A percentile compares a stretch with the other conserved stretches of the same genome.
phyloP scores from a whole-genome alignment of 2,329 filamentous ascomycete species.

The Phyllosticta citriasiana region DNA sequence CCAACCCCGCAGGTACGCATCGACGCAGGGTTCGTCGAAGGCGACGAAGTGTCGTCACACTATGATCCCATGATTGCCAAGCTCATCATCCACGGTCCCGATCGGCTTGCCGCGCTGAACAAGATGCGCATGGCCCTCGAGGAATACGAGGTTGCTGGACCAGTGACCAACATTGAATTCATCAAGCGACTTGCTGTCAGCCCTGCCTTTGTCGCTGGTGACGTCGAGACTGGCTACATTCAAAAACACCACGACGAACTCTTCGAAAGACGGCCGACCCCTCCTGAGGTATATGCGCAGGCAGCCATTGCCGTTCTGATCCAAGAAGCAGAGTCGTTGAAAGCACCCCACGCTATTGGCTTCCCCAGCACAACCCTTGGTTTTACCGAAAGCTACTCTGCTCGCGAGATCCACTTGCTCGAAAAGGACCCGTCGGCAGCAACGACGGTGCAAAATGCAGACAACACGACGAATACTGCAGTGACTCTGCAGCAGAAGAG shows the following conservation, averaged over 20 bases:
- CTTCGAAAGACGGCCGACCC: slow-evolving; percentile 53
- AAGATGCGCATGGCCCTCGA: slow-evolving; percentile 73
- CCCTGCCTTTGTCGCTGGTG: slow-evolving; percentile 70
- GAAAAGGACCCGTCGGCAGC: slow-evolving; percentile 20
- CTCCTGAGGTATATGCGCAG: slow-evolving; percentile 72
- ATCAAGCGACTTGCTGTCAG: slow-evolving; percentile 78
- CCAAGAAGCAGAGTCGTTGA: slow-evolving; percentile 25
- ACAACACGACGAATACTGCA: slow-evolving; percentile 32
- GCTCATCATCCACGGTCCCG: slow-evolving; percentile 77
- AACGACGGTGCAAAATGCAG: slow-evolving; percentile 22
- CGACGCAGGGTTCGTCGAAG: slow-evolving; percentile 84
- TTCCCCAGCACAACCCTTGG: slow-evolving; percentile 24
- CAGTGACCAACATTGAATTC: slow-evolving; percentile 95
- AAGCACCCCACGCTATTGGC: slow-evolving; percentile 1
- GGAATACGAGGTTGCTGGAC: slow-evolving; percentile 83
- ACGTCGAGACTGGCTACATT: slow-evolving; percentile 95
- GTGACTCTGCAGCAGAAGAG: slow-evolving; percentile 44
- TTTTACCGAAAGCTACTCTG: slow-evolving; percentile 54
- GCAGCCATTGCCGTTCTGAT: slow-evolving; percentile 68
- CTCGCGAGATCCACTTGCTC: slow-evolving; percentile 50
- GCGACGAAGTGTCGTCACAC: slow-evolving; percentile 84
- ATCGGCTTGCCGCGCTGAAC: slow-evolving; percentile 69
- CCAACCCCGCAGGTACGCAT: slow-evolving; percentile 68
- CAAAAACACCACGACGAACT: slow-evolving; percentile 75
- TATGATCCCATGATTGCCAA: slow-evolving; percentile 99